Base-by-base conservation (phyloP, 2,329 filamentous ascomycete species). In the Trichoderma harzianum region DNA sequence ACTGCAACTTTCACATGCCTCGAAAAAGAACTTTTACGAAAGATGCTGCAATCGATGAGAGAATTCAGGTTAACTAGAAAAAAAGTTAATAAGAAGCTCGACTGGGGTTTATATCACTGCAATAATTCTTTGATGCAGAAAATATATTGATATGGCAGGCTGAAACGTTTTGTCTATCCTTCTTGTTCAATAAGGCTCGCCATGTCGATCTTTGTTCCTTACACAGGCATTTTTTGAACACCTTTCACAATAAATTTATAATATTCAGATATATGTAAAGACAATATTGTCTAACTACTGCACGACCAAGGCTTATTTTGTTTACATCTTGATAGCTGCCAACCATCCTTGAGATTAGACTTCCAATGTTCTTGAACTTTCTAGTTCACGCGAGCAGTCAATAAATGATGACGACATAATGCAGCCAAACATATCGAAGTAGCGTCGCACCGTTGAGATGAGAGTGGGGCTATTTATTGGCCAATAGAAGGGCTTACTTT, bases 381-480 rank as follows among this genome's bases (percentile, higher is more conserved):
- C 57, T 34, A 39, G 30, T 26, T 28, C 51, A 67, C 32, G 51
- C 64, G 51, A 39, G 21, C 64, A 55, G 32, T 32, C 21, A 63
- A 21, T 32, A 32, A n/a, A 32, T 7, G 24, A 69, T 69, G 66
- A 69, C 66, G 66, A 60, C 66, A 69, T 69, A 18, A 21, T 32
- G 34, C 55, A 61, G 66, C 32, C 39, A 34, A 18, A 18, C 36
- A 24, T 26, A 60, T 47, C n/a, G 24, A 30, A 32, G 7, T 18
- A 24, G 39, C 55, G 62, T 30, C 16, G 11, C 28, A 65, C 8
- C 24, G 36, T 30, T 21, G 61, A 26, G 3, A n/a, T 16, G 24
- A 7, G 24, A 8, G 53, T 60, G 66, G 66, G 10, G 8, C n/a
- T 1, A 3, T 1, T 26, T 12, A 18, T 8, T 3, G 3, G 5